phyloP scores from a whole-genome alignment of 352 stramenopile species.

The Elongisporangium senticosum region DNA sequence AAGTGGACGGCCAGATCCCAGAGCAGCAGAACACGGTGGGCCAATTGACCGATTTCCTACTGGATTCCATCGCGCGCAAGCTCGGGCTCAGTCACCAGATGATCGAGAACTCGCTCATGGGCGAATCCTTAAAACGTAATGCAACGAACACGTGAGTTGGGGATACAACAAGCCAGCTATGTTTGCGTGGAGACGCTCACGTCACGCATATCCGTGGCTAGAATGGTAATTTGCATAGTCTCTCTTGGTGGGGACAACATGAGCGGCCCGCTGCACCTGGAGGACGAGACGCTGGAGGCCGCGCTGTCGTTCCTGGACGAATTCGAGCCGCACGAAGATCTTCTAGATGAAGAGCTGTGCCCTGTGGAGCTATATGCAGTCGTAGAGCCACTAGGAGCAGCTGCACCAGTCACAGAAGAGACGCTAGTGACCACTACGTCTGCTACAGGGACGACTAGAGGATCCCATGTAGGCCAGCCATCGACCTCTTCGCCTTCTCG shows the following conservation, averaged over 20 bases:
- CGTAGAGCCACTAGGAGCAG: neutral
- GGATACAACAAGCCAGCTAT: too few species aligned
- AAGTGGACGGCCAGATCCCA: conserved; percentile 12
- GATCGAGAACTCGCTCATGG: conserved; percentile 7
- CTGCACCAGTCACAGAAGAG: too few species aligned
- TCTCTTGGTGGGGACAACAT: neutral
- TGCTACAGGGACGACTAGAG: too few species aligned
- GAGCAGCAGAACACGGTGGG: conserved; percentile 2
- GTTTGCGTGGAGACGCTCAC: too few species aligned
- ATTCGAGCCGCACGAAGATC: conserved; percentile 1
- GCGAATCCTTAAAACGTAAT: neutral
- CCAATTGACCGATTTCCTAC: conserved; percentile 7
- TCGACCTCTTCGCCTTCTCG: too few species aligned
- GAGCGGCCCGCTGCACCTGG: conserved; percentile 26
- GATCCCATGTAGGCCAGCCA: neutral
- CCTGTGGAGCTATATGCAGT: neutral
- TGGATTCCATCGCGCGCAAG: conserved; percentile 1
- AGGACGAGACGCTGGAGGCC: conserved; percentile 25
- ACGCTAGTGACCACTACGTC: too few species aligned
- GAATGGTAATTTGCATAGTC: neutral
- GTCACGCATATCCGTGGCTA: neutral
- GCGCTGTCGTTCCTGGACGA: conserved; percentile 36
- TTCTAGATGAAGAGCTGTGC: neutral
- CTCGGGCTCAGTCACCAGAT: conserved; percentile 4
- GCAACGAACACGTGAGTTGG: neutral